phyloP scores from a whole-genome alignment of 768 basidiomycete species.

The Mrakia hoshinonis region DNA sequence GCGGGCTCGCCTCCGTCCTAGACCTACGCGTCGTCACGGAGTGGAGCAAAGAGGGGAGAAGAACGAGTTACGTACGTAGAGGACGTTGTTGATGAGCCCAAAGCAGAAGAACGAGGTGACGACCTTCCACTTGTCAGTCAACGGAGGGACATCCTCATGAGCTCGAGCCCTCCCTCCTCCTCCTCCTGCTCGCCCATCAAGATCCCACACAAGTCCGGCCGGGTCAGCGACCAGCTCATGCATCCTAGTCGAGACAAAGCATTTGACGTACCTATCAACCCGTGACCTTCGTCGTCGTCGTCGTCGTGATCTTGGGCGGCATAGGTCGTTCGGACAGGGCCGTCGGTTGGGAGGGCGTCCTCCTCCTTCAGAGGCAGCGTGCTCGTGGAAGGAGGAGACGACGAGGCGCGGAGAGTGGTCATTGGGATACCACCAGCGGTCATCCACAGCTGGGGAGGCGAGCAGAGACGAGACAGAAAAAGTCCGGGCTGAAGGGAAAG shows the following conservation, averaged over 20 bases:
- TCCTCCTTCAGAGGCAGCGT: background rate
- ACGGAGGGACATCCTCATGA: background rate
- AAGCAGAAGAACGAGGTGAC: slow-evolving; percentile 19
- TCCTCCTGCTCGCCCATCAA: background rate
- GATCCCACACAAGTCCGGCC: no score
- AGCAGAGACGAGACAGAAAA: background rate
- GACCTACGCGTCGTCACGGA: background rate
- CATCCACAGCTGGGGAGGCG: background rate
- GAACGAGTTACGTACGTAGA: slow-evolving; percentile 7
- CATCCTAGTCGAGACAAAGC: background rate
- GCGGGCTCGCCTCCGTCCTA: background rate
- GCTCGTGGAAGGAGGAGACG: background rate
- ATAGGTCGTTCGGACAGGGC: background rate
- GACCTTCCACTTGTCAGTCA: slow-evolving; percentile 10
- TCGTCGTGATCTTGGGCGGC: background rate
- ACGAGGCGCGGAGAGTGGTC: background rate
- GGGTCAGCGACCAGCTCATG: background rate
- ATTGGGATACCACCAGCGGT: background rate
- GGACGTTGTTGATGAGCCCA: slow-evolving; percentile 26
- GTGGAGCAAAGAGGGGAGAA: background rate
- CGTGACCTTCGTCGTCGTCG: background rate
- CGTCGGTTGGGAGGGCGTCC: background rate
- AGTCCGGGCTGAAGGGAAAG: background rate
- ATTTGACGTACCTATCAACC: background rate
- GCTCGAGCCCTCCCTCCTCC: background rate